Base-by-base conservation (phyloP, 345 rosid genomes). In the Balakata baccata region DNA sequence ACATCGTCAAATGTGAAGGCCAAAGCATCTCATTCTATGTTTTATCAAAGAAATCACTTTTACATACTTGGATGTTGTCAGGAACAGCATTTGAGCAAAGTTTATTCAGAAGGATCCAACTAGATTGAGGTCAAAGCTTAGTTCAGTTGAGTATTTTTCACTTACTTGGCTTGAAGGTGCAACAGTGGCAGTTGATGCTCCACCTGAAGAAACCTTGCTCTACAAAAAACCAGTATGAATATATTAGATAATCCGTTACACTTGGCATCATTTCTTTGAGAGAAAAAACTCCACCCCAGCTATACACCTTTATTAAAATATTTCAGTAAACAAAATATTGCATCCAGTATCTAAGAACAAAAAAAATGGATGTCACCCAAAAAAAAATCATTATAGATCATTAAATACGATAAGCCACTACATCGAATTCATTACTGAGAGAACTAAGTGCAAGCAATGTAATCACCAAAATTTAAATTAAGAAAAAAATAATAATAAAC, bases 191-290 rank as follows among this genome's bases (percentile, higher is more conserved):
- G 69, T 41, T 51, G 78, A 75, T 16, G 53, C 37, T 23, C 73
- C 63, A 2, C 63, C 56, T 8, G 78, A 53, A 16, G 78, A 74
- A 45, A 29, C 64, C 67, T 68, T 73, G 29, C 52, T 64, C 76
- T 73, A 29, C 75, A 72, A 0, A 25, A 10, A 18, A 43, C 52
- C 64, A 70, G 8, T 14, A 56, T 59, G 66, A 20, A 47, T 53
- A 17, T 6, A 58, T 71, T 18, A 53, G n/a, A 23, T n/a, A 25
- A 29, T n/a, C 34, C 34, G 2, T 29, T 29, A 29, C 34, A 29
- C 34, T 29, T 20, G 6, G 22, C 18, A 23, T 39, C 7, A 64
- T 43, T 11, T 13, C 7, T 3, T 14, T 11, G 18, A 29, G 34
- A 29, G 34, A 29, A 29, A 43, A 17, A 45, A 45, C 3, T 9